Base-by-base conservation (phyloP, 768 basidiomycete species). In the Psilocybe subaeruginosa region DNA sequence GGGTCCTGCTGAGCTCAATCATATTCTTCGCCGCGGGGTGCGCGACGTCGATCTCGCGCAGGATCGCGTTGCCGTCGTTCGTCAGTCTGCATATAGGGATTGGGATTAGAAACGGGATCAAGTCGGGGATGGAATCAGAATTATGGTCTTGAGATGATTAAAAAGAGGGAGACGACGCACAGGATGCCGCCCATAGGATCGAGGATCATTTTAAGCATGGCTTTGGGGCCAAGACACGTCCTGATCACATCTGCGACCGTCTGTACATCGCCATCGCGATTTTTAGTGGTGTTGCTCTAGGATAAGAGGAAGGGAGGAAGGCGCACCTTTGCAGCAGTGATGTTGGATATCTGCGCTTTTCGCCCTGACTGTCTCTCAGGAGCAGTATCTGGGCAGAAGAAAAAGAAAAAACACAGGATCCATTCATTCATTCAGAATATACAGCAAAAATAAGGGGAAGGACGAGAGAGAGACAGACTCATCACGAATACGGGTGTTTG, bases 21-120 rank as follows among this genome's bases (percentile, higher is more conserved):
- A 99, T 99, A 67, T 96, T 97, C 80, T 99, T 99, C 27, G 97
- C 97, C 29, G 97, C 97, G 3, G 97, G 97, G 69, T 99, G 97
- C 2, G 96, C 95, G 31, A 99, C 97, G 67, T 99, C 97, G 67
- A 99, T 99, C 76, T 99, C 97, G 56, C 97, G 90, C 43, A 99
- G 80, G 64, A 99, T 99, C 2, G 97, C 96, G 69, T 99, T 98
- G n/a, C 97, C 97, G 70, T 99, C 97, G 74, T 99, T 98, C 2
- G 97, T 99, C 17, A 98, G 79, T 64, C 96, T 97, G 66, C 8
- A 27, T n/a, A 29, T 35, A 2, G 23, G 23, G 23, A 23, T 23
- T 23, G 23, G 23, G 23, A 2, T 23, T 23, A 23, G 23, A 23
- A 23, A 23, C 23, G 23, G 23, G 23, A 23, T 35, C 33, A 35